phyloP scores from a whole-genome alignment of 2,329 filamentous ascomycete species.

The Aspergillus sp. region DNA sequence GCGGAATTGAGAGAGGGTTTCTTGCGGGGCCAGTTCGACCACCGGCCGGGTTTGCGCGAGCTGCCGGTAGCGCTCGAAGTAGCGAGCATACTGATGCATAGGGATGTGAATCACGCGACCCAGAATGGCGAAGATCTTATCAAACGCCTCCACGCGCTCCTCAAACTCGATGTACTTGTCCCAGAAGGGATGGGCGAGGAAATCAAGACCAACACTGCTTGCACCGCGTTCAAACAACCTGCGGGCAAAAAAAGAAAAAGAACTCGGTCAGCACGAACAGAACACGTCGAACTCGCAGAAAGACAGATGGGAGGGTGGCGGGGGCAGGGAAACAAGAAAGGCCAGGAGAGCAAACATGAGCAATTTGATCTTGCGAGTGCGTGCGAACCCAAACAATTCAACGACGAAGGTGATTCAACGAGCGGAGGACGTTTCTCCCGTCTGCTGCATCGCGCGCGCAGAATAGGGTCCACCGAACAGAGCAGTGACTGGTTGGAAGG shows the following conservation, averaged over 20 bases:
- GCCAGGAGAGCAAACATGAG: conserved; percentile 50
- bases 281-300: conserved; percentile 8
- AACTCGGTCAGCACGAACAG: conserved; percentile 39
- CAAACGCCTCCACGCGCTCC: conserved; percentile 79
- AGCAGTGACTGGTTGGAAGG: conserved; percentile 21
- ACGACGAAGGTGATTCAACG: conserved; percentile 33
- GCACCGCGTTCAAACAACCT: conserved; percentile 93
- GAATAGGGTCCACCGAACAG: conserved; percentile 33
- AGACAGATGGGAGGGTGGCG: conserved; percentile 29
- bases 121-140: conserved; percentile 82
- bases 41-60: conserved; percentile 72
- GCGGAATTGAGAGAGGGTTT: conserved; percentile 67
- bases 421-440: conserved; percentile 21
- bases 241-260: conserved; percentile 6
- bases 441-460: conserved; percentile 36
- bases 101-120: conserved; percentile 82
- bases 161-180: conserved; percentile 99
- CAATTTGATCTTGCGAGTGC: conserved; percentile 33
- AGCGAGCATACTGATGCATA: conserved; percentile 92
- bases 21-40: conserved; percentile 67
- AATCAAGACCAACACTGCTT: conserved; percentile 82
- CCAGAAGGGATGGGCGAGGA: conserved; percentile 94
- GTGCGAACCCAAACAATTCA: conserved; percentile 39
- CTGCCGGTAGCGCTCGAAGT: conserved; percentile 86
- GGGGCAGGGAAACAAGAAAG: conserved; percentile 35